Base-by-base conservation (phyloP, 164 flowering plant species). In the Euptelea pleiosperma region DNA sequence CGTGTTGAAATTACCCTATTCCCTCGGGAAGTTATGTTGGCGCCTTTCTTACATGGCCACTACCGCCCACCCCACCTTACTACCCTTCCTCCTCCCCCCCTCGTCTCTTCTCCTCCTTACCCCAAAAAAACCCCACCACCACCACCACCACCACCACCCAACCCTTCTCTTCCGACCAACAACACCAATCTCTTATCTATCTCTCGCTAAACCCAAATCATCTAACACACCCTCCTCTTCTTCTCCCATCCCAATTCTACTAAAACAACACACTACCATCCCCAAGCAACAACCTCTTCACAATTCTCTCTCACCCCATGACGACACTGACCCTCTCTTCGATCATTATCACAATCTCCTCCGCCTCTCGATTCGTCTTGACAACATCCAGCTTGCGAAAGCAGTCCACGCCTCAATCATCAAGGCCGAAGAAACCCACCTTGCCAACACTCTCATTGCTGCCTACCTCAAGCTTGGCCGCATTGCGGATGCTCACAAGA, bases 401-500 rank as follows among this genome's bases (percentile, higher is more conserved):
- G 77, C 82, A 3, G 65, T 82, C 12, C 95, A 90, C 39, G 80
- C 84, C 33, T 73, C 66, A 12, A 30, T 75, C 61, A 54, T 74
- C 51, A 87, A 85, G 73, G 51, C 68, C 29, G 72, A 69, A 14
- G 77, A 73, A 31, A 62, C 63, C 29, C 49, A 40, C 22, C 65
- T 81, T 52, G 57, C 55, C 22, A 82, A 76, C 60, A 58, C 78
- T 36, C 72, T 90, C 5, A 77, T 90, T 54, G 10, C 60, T 2
- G 65, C 87, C 43, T 87, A 85, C 37, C 47, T 84, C 52, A 81
- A 76, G 51, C 66, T 85, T 52, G 84, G 87, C 31, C 58, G 47
- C 30, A 22, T 70, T n/a, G 8, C 26, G 9, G 69, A 83, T 44
- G 91, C 89, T 28, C 53, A 66, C 18, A 57, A 47, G 34, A 72